Base-by-base conservation (phyloP, 176 grass and related monocot species). In the Urochloa ruziziensis region DNA sequence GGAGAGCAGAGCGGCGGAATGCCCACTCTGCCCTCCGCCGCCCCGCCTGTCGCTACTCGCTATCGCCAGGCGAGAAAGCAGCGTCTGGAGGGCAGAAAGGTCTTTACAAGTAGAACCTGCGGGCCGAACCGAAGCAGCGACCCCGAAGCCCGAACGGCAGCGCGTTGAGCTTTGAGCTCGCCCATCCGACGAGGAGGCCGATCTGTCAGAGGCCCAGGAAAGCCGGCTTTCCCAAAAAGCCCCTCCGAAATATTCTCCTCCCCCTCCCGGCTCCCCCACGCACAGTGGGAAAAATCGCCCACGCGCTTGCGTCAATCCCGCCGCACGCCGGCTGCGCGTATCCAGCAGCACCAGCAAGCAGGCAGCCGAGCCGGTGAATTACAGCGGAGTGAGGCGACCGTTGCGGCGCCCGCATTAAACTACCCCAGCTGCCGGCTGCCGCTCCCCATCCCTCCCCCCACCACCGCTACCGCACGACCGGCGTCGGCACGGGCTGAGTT, bases 361-460 rank as follows among this genome's bases (percentile, higher is more conserved):
- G 15, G 40, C 40, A n/a, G 48, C 21, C 30, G 62, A 66, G 64
- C 64, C 64, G 77, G 46, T 35, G 62, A 67, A 27, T 80, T 73
- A 73, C 70, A 49, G 70, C 70, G 70, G 63, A 33, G 67, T 43
- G 67, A 80, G 84, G 84, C 67, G 76, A 80, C 84, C 84, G 84
- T 86, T 86, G 84, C 77, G 33, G 48, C 19, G 77, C 46, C 14
- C 49, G 79, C 79, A 69, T 73, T 73, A 39, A 56, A 65, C 67
- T 5, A 25, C 68, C 67, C 54, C 54, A n/a, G 46, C 39, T 43
- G 58, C 6, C 30, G 9, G 39, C 39, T 40, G 39, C 39, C 39
- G 39, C 39, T 9, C 7, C 39, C 7, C 39, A 5, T 9, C 36
- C 39, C 39, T 9, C 6, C 39, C 39, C 7, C 39, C 36, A 2